phyloP scores from a whole-genome alignment of 768 basidiomycete genomes.

The Collybiopsis luxurians region DNA sequence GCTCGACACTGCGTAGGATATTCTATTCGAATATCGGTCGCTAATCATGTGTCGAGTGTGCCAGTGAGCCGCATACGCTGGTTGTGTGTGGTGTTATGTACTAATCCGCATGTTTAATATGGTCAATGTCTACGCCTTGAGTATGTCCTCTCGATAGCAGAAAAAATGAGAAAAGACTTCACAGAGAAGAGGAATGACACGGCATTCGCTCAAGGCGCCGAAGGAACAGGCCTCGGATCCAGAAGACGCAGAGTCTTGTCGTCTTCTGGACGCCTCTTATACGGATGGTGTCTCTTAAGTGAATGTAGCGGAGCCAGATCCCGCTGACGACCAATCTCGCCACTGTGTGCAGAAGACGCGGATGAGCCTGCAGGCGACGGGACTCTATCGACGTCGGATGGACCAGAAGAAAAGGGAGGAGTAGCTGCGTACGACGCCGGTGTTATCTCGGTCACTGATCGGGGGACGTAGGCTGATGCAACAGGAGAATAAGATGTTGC shows the following conservation, averaged over 20 bases:
- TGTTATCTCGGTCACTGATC: background rate
- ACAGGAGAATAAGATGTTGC: slow-evolving; percentile 3
- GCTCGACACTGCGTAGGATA: too few relatives aligned
- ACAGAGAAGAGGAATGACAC: too few relatives aligned
- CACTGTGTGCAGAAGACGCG: slow-evolving; percentile 17
- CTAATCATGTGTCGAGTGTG: too few relatives aligned
- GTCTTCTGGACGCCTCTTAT: slow-evolving; percentile 58
- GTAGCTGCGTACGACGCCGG: slow-evolving; percentile 6
- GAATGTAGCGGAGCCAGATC: slow-evolving; percentile 51
- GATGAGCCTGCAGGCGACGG: slow-evolving; percentile 5
- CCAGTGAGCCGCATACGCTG: too few relatives aligned
- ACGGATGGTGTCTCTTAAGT: slow-evolving; percentile 52
- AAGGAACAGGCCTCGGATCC: slow-evolving; percentile 22
- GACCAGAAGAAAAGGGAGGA: too few relatives aligned
- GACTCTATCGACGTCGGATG: background rate
- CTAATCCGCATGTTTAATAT: too few relatives aligned
- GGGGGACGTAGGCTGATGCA: background rate
- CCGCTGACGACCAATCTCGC: slow-evolving; percentile 24
- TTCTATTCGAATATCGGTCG: too few relatives aligned
- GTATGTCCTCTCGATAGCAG: too few relatives aligned
- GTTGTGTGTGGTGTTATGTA: too few relatives aligned
- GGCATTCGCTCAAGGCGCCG: slow-evolving; percentile 5
- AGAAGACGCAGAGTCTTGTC: slow-evolving; percentile 58
- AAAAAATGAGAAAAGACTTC: too few relatives aligned
- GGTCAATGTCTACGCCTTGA: too few relatives aligned